Percentiles rank a stretch among this genome's conserved stretches.
These are phyloP conservation scores for Elsinoe australis DNA, from an alignment of 2,329 filamentous ascomycete species.

Conservation along the genomic window DNA sequence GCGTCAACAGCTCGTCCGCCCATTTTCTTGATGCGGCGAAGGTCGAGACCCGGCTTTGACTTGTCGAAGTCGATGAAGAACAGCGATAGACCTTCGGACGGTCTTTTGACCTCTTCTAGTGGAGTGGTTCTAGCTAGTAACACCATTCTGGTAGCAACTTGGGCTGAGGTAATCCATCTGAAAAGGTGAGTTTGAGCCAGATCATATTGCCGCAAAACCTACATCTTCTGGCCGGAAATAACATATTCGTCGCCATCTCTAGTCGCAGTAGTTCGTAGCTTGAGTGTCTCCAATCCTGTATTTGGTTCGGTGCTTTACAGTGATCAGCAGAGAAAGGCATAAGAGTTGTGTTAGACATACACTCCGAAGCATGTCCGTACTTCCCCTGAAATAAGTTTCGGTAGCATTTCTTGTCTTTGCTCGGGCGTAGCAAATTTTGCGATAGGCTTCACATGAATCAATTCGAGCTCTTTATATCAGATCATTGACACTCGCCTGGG, in stretches of 20 bases:
- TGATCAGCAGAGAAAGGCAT: too few relatives aligned
- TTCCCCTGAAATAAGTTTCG: slow-evolving; percentile 62
- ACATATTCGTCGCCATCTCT: slow-evolving; percentile 56
- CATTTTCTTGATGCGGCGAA: slow-evolving; percentile 76
- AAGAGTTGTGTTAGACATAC: too few relatives aligned
- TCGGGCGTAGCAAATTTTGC: slow-evolving; percentile 62
- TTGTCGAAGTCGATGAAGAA: slow-evolving; percentile 74
- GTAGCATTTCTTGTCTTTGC: slow-evolving; percentile 58
- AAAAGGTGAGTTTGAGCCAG: background rate
- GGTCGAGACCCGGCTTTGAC: slow-evolving; percentile 51
- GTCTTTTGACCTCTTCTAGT: slow-evolving; percentile 57
- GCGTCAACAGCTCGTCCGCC: slow-evolving; percentile 74
- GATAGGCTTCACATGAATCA: slow-evolving; percentile 40
- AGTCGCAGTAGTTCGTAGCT: slow-evolving; percentile 57
- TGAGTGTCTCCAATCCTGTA: slow-evolving; percentile 68
- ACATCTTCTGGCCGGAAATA: slow-evolving; percentile 70
- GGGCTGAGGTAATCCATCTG: slow-evolving; percentile 73
- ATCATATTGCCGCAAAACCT: background rate
- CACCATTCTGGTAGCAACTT: slow-evolving; percentile 77
- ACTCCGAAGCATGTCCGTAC: slow-evolving; percentile 74
- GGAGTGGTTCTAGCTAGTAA: slow-evolving; percentile 69
- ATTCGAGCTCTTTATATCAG: background rate
- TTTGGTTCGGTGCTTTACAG: slow-evolving; percentile 73
- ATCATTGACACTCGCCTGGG: slow-evolving; percentile 45
- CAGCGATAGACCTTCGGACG: slow-evolving; percentile 67